phyloP scores from a whole-genome alignment of 176 grass and related monocot genomes.

The Oryza longistaminata region DNA sequence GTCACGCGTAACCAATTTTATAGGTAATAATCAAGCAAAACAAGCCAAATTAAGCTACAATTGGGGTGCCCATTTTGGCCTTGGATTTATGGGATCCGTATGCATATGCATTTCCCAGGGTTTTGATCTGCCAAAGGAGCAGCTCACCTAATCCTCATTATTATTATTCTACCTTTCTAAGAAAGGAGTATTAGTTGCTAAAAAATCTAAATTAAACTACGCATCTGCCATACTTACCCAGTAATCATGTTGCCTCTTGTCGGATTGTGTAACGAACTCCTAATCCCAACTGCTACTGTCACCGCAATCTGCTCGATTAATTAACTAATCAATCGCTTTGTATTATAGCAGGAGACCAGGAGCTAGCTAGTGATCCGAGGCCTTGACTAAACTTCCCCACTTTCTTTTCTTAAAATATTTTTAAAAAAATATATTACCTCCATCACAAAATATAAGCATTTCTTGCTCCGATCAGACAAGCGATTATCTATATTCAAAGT shows the following conservation, averaged over 20 bases:
- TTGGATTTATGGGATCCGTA: background rate
- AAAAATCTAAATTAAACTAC: background rate
- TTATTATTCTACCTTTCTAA: background rate
- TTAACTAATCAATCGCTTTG: background rate
- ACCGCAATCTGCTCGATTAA: background rate
- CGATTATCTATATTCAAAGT: too few species aligned
- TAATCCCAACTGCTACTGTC: background rate
- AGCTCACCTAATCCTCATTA: conserved; percentile 50
- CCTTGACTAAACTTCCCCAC: background rate
- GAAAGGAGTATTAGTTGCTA: background rate
- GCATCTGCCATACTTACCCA: conserved; percentile 34
- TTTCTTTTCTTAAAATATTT: too few species aligned
- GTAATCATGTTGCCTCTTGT: conserved; percentile 38
- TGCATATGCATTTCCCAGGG: background rate
- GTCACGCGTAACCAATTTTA: background rate
- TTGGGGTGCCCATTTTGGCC: background rate
- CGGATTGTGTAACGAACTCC: conserved; percentile 3
- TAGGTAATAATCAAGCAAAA: background rate
- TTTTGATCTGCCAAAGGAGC: conserved; percentile 9
- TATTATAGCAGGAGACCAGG: background rate
- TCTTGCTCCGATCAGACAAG: too few species aligned
- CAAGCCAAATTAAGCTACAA: background rate
- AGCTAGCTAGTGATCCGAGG: background rate
- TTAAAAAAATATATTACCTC: too few species aligned
- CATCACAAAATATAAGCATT: too few species aligned